These are phyloP conservation scores for Amaranthus palmeri DNA, from an alignment of 148 eudicot genomes.

Conservation along the genomic window DNA sequence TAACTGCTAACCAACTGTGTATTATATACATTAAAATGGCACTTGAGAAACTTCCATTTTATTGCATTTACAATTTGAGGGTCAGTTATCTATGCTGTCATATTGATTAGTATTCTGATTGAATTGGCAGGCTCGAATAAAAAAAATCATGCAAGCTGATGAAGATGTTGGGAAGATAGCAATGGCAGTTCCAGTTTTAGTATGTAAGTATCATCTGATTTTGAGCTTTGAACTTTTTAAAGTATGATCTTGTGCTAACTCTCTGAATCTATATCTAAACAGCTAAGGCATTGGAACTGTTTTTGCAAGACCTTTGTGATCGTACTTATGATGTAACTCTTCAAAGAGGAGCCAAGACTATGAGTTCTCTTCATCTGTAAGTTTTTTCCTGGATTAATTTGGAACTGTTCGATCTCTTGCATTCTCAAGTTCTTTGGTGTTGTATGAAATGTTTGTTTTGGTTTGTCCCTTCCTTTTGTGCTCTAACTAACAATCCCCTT, in stretches of 20 bases:
- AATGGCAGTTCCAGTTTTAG: constrained; percentile 97
- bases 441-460: neutral
- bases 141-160: constrained; percentile 98
- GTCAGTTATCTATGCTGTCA: neutral
- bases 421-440: neutral
- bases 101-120: neutral
- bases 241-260: constrained; percentile 8
- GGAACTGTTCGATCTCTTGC: neutral
- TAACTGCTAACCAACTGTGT: no score
- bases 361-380: constrained; percentile 88
- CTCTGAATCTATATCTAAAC: constrained; percentile 27
- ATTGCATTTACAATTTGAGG: neutral
- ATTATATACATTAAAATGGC: no score
- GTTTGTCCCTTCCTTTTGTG: no score
- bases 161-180: constrained; percentile 99
- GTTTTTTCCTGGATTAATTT: constrained; percentile 25
- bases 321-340: constrained; percentile 91
- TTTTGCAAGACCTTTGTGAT: constrained; percentile 95
- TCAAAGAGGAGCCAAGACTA: constrained; percentile 92
- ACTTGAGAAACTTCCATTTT: no score
- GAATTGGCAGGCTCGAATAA: constrained; percentile 73
- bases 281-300: constrained; percentile 96
- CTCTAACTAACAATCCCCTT: no score
- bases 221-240: neutral
- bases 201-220: constrained; percentile 49